Conservation (phyloP, 2,329 filamentous ascomycete species). For the Ilyonectria sp. region DNA sequence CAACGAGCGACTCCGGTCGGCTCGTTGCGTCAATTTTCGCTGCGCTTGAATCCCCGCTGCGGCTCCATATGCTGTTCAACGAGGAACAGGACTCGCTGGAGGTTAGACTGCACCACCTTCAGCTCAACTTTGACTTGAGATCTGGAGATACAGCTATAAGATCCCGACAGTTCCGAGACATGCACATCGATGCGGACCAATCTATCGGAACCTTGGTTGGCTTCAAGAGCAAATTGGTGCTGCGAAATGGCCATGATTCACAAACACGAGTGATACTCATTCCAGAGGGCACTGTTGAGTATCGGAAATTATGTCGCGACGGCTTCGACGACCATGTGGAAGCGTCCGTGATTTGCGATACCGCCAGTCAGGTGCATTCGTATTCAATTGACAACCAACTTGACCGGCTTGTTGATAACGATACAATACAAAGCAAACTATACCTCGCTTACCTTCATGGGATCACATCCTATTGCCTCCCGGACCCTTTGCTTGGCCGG, state of each 20-base stretch:
- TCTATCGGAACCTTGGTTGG: conserved; percentile 32
- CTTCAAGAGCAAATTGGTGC: conserved; percentile 56
- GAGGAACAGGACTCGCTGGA: background rate
- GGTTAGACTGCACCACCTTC: conserved; percentile 42
- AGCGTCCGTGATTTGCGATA: conserved; percentile 52
- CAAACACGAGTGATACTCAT: conserved; percentile 56
- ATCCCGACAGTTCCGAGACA: conserved; percentile 34
- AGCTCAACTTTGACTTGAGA: conserved; percentile 19
- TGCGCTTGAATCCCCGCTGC: conserved; percentile 8
- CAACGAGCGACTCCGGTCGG: background rate
- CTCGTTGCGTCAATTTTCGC: background rate
- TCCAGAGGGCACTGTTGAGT: conserved; percentile 51
- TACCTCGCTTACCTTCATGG: conserved; percentile 68
- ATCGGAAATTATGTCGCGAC: background rate
- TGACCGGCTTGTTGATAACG: conserved; percentile 65
- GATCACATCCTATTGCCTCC: conserved; percentile 65
- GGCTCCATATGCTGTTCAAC: conserved; percentile 21
- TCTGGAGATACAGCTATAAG: background rate
- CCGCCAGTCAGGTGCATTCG: conserved; percentile 49
- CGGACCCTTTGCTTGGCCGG: conserved; percentile 61
- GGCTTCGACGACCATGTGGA: conserved; percentile 47
- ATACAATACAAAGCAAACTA: conserved; percentile 66
- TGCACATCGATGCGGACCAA: conserved; percentile 32
- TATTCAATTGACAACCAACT: conserved; percentile 66
- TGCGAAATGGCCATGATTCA: conserved; percentile 46